A percentile compares a stretch with the other conserved stretches of the same genome.
Conservation (phyloP, 805 yeast species). For the Saccharomyces mikatae region DNA sequence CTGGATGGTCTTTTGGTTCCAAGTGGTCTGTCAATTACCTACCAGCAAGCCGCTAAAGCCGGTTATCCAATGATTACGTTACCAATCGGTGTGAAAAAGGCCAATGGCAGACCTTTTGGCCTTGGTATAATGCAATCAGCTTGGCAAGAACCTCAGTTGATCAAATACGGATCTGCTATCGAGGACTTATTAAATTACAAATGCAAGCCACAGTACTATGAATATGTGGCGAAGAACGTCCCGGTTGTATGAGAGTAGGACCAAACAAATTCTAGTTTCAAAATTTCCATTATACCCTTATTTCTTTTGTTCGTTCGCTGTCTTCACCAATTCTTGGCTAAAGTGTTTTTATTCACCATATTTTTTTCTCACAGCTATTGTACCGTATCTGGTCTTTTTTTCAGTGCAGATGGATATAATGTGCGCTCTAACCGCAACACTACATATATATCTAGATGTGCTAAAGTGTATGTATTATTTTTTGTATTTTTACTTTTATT, state of each 20-base stretch:
- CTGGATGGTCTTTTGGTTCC: slow-evolving; percentile 23
- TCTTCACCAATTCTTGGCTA: not conserved
- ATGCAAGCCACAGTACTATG: slow-evolving; percentile 17
- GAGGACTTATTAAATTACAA: slow-evolving; percentile 20
- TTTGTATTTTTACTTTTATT: too few relatives aligned
- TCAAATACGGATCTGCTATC: slow-evolving; percentile 26
- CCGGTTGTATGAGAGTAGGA: slow-evolving; percentile 9
- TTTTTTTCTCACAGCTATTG: not conserved
- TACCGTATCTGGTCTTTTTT: not conserved
- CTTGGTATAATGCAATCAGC: slow-evolving; percentile 27
- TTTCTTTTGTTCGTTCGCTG: not conserved
- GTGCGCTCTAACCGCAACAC: not conserved
- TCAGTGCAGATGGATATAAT: not conserved
- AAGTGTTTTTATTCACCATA: not conserved
- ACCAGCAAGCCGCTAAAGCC: slow-evolving; percentile 28
- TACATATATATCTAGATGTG: not conserved
- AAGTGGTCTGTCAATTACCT: slow-evolving; percentile 18
- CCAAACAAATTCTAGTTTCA: not conserved
- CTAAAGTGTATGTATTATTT: not conserved
- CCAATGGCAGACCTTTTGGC: slow-evolving; percentile 24
- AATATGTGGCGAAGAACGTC: slow-evolving; percentile 21
- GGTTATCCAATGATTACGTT: slow-evolving; percentile 27
- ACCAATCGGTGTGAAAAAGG: slow-evolving; percentile 17
- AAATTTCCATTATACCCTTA: not conserved
- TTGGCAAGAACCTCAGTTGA: slow-evolving; percentile 24